Evolutionary conservation across 305 asterid species (phyloP).

Genomic region (Solanum aculeatissimum): DNA sequence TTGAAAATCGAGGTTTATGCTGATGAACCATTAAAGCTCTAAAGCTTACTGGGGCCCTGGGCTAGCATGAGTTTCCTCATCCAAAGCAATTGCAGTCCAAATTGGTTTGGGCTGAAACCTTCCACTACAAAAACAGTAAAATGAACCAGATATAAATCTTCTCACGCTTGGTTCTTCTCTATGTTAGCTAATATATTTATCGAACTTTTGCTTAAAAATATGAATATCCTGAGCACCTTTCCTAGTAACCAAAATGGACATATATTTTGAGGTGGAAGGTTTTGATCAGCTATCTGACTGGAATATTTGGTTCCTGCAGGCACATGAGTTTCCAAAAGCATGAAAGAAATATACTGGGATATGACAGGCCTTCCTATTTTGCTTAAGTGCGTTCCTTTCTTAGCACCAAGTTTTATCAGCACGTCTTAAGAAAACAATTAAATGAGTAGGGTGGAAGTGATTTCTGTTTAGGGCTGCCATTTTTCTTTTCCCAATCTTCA

Average conservation of each 20-base stretch:
- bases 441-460: conserved; percentile 2
- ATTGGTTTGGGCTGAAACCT: neutral
- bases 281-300: conserved; percentile 60
- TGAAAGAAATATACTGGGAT: conserved; percentile 66
- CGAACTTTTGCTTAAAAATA: neutral
- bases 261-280: conserved; percentile 24
- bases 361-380: conserved; percentile 59
- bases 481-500: neutral
- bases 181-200: neutral
- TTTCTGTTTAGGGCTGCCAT: neutral
- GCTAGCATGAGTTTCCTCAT: neutral
- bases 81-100: neutral
- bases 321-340: conserved; percentile 90
- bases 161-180: neutral
- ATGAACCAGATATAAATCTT: neutral
- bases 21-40: neutral
- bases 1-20: neutral
- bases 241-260: conserved; percentile 17
- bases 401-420: neutral
- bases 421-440: conserved; percentile 7
- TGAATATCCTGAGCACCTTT: conserved; percentile 14
- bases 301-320: conserved; percentile 96
- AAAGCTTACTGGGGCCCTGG: neutral
- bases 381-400: conserved; percentile 22
- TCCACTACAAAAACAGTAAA: neutral